Percentiles rank a stretch among this genome's conserved stretches.
phyloP scores from a whole-genome alignment of 2,329 filamentous ascomycete species.

The Penicillium sp. region DNA sequence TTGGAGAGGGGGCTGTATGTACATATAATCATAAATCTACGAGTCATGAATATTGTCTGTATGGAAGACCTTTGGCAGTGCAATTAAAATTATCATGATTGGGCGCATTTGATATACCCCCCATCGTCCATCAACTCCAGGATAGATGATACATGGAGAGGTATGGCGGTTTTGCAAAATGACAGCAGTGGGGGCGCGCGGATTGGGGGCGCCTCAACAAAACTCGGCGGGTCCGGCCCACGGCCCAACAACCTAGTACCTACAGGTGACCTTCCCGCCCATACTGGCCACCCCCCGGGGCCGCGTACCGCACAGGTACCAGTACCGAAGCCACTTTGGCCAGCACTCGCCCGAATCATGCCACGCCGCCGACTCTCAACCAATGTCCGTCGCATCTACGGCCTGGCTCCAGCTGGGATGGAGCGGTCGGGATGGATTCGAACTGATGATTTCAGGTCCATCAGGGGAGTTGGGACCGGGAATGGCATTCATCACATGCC shows the following conservation, averaged over 20 bases:
- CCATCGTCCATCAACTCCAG: not conserved
- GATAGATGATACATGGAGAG: not conserved
- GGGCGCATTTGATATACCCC: too few species aligned
- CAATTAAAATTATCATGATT: too few species aligned
- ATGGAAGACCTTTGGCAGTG: not conserved
- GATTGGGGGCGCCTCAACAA: conserved; percentile 24
- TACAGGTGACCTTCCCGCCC: too few species aligned
- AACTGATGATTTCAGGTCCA: not conserved
- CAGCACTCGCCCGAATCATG: too few species aligned
- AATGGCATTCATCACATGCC: conserved; percentile 12
- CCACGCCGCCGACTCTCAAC: too few species aligned
- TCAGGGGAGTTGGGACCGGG: not conserved
- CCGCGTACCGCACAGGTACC: too few species aligned
- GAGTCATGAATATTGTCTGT: conserved; percentile 24
- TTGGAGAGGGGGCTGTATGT: not conserved
- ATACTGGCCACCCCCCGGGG: too few species aligned
- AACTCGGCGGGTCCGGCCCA: conserved; percentile 15
- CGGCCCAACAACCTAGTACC: conserved; percentile 28
- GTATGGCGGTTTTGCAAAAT: conserved; percentile 15
- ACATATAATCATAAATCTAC: conserved; percentile 18
- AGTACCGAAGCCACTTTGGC: too few species aligned
- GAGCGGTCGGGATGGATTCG: not conserved
- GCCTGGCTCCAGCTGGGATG: not conserved
- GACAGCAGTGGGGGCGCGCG: conserved; percentile 5
- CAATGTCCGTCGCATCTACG: too few species aligned